phyloP scores from a whole-genome alignment of 495 filamentous ascomycete genomes.

The Astrothelium macrocarpum region DNA sequence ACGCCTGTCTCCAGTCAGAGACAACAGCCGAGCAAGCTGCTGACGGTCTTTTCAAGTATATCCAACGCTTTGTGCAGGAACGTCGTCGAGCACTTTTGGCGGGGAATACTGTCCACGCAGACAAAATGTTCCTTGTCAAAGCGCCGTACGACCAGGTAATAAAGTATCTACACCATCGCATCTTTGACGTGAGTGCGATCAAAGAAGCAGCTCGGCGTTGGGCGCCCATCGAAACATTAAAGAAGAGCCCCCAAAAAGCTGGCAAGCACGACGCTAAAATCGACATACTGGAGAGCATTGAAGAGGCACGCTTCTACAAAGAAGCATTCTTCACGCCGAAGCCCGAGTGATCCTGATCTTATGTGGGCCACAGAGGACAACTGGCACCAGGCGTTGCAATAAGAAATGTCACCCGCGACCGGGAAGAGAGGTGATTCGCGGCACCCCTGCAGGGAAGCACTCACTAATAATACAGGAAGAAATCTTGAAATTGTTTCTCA shows the following conservation, averaged over 20 bases:
- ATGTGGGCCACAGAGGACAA: too few relatives aligned
- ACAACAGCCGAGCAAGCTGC: conserved; percentile 66
- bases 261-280: conserved; percentile 70
- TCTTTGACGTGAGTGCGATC: conserved; percentile 81
- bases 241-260: conserved; percentile 57
- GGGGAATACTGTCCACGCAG: conserved; percentile 86
- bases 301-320: conserved; percentile 76
- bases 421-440: too few relatives aligned
- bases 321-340: conserved; percentile 53
- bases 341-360: too few relatives aligned
- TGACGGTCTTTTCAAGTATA: conserved; percentile 62
- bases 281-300: conserved; percentile 93
- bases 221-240: conserved; percentile 52
- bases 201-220: conserved; percentile 84
- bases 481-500: too few relatives aligned
- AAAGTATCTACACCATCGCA: conserved; percentile 74
- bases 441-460: too few relatives aligned
- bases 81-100: conserved; percentile 61
- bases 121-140: conserved; percentile 70
- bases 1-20: conserved; percentile 62
- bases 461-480: too few relatives aligned
- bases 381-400: too few relatives aligned
- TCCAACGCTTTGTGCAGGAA: conserved; percentile 57
- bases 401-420: too few relatives aligned
- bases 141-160: conserved; percentile 62